Percentiles rank a stretch among this genome's conserved stretches.
Conservation (phyloP, 495 filamentous ascomycete genomes). For the Cudoniella acicularis region DNA sequence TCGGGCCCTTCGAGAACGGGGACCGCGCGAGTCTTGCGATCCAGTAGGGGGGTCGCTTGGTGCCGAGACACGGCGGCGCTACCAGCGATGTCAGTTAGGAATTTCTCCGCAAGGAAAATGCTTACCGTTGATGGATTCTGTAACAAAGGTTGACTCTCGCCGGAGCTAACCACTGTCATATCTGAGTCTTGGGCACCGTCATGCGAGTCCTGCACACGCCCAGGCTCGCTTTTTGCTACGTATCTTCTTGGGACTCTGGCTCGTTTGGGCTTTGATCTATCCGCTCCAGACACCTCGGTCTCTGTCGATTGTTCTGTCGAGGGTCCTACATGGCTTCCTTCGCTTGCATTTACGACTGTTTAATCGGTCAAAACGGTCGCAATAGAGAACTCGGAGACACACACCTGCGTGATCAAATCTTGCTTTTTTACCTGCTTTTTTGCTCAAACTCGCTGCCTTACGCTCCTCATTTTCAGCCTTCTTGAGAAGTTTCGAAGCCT, state of each 20-base stretch:
- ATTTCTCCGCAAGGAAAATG: background rate
- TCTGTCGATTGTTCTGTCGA: constrained; percentile 1
- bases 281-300: background rate
- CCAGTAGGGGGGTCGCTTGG: constrained; percentile 20
- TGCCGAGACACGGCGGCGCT: constrained; percentile 20
- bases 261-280: constrained; percentile 17
- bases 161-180: constrained; percentile 10
- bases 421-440: constrained; percentile 13
- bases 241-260: constrained; percentile 14
- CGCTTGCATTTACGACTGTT: background rate
- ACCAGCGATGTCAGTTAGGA: constrained; percentile 1
- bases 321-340: background rate
- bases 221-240: constrained; percentile 20
- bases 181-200: constrained; percentile 22
- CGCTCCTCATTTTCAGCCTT: constrained; percentile 12
- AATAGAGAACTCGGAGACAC: background rate
- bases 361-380: background rate
- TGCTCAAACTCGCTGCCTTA: constrained; percentile 11
- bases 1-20: constrained; percentile 11
- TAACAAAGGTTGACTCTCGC: constrained; percentile 13
- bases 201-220: background rate
- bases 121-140: background rate
- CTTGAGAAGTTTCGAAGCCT: constrained; percentile 11
- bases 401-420: background rate
- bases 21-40: constrained; percentile 6